Evolutionary conservation across 148 eudicot genomes (phyloP).

Genomic region (Heliosperma pusillum): DNA sequence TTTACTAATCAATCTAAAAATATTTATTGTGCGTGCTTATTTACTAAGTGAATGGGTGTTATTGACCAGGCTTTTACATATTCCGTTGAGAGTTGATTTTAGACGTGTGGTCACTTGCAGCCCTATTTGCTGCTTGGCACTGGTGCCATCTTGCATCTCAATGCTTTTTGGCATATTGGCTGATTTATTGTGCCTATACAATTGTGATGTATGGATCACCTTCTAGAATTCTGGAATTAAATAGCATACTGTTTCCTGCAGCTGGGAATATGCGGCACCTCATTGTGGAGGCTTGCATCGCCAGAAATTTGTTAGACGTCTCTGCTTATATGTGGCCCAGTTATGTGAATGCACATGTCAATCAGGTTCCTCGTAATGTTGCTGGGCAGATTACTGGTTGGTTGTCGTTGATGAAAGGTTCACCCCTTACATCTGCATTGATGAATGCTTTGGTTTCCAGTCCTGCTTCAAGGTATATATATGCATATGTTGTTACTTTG

Average conservation of each 20-base stretch:
- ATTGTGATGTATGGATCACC: neutral
- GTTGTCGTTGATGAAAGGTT: slow-evolving; percentile 86
- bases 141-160: neutral
- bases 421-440: slow-evolving; percentile 69
- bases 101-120: neutral
- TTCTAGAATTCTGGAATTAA: neutral
- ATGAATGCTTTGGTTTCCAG: slow-evolving; percentile 61
- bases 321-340: slow-evolving; percentile 91
- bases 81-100: slow-evolving; percentile 9
- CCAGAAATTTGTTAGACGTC: slow-evolving; percentile 75
- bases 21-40: neutral
- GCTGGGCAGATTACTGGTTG: slow-evolving; percentile 75
- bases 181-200: neutral
- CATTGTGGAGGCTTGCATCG: slow-evolving; percentile 92
- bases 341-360: slow-evolving; percentile 79
- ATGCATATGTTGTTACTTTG: neutral
- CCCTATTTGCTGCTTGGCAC: neutral
- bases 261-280: slow-evolving; percentile 91
- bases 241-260: slow-evolving; percentile 35
- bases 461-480: slow-evolving; percentile 88
- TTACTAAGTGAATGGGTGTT: neutral
- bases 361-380: slow-evolving; percentile 68
- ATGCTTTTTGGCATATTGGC: neutral
- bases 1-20: neutral
- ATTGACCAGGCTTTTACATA: neutral